Percentiles rank a stretch among this genome's conserved stretches.
Evolutionary conservation across 2,329 filamentous ascomycete species (phyloP).

Genomic region (Cadophora luteo-olivacea): DNA sequence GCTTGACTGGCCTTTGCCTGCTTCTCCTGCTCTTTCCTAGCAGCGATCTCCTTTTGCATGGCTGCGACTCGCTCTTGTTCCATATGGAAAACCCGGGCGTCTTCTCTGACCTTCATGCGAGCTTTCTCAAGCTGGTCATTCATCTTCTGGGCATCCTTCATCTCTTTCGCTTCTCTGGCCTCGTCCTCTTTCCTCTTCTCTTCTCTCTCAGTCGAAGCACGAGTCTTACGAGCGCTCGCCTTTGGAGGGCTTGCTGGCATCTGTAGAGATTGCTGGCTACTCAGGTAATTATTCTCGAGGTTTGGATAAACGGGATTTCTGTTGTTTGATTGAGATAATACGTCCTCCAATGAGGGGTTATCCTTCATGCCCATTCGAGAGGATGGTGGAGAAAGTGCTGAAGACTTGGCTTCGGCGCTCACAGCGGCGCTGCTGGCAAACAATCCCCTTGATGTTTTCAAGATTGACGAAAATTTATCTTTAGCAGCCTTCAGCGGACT

Average conservation of each 20-base stretch:
- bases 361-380: conserved; percentile 53
- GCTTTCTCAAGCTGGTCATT: conserved; percentile 70
- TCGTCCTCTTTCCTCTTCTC: conserved; percentile 68
- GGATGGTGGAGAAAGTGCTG: conserved; percentile 60
- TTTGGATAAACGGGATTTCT: conserved; percentile 51
- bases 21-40: conserved; percentile 61
- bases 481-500: conserved; percentile 92
- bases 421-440: conserved; percentile 77
- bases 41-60: conserved; percentile 59
- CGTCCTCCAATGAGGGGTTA: conserved; percentile 55
- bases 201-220: conserved; percentile 66
- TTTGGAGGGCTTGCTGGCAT: conserved; percentile 37
- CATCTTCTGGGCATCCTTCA: conserved; percentile 68
- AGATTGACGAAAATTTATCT: conserved; percentile 87
- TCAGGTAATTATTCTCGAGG: conserved; percentile 46
- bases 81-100: conserved; percentile 64
- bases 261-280: conserved; percentile 25
- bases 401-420: conserved; percentile 67
- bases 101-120: conserved; percentile 73
- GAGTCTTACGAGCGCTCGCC: conserved; percentile 52
- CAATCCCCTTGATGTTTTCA: conserved; percentile 86
- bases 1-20: conserved; percentile 41
- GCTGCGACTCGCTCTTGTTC: conserved; percentile 61
- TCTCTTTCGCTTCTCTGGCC: conserved; percentile 65
- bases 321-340: conserved; percentile 46